Base-by-base conservation (phyloP, 805 yeast genomes). In the Ogataea trehalophila region DNA sequence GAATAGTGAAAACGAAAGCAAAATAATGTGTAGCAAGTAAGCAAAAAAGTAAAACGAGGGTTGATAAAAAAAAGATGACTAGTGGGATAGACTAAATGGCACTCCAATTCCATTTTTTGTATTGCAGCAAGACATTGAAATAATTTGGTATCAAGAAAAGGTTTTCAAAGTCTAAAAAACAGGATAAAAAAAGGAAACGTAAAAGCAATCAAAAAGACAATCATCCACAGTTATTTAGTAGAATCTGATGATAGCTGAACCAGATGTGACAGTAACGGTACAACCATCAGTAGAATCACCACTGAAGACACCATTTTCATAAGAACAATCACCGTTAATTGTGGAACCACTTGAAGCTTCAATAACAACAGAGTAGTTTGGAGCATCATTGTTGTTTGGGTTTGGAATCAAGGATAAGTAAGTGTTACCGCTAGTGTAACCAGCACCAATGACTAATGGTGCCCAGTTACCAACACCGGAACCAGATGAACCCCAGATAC, bases 381-480 rank as follows among this genome's bases (percentile, higher is more conserved):
- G 75, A 47, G 91, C 72, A 18, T 76, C 66, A 20, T 65, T 56
- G 77, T 87, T 88, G 81, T 91, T 90, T 63, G 97, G 96, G 76
- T 92, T 92, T 71, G 97, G 97, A 71, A 90, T 88, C 70, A 92
- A 74, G 7, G 97, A 88, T 60, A 92, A 71, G 78, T 88, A 91
- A 46, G 96, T 75, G 60, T 80, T 73, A 52, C 87, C 87, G 58
- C 66, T 69, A 51, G 87, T 74, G 71, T 77, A 75, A 65, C 98
- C 97, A 44, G 97, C 89, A 69, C 99, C 99, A 61, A 94, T 76
- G 72, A 85, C 87, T 57, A 92, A 76, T 60, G 98, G 98, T 56
- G 98, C 96, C 97, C 97, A 92, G 87, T 92, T 92, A 74, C 99
- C 99, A 56, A 87, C 70, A 61, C 83, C 85, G 36, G 91, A 76